Evolutionary conservation across 1,139 yeast species (phyloP).

Genomic region (Meyerozyma smithsonii): DNA sequence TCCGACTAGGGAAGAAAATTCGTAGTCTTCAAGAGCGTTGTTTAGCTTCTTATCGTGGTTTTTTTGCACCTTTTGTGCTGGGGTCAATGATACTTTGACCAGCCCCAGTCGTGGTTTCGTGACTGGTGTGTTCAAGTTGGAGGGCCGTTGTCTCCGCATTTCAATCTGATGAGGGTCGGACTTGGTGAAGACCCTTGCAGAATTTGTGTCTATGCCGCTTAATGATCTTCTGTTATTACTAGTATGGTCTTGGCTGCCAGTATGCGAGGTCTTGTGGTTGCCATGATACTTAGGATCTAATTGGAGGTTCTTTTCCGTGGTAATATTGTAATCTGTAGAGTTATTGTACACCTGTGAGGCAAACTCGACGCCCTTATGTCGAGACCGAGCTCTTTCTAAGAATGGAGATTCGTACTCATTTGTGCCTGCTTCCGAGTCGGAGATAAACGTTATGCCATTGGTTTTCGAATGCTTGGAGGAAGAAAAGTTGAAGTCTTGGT

Average conservation of each 20-base stretch:
- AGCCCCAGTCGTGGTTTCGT: constrained; percentile 26
- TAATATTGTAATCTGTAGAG: background rate
- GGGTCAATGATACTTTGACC: constrained; percentile 46
- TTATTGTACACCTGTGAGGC: background rate
- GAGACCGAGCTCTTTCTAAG: constrained; percentile 20
- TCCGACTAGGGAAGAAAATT: constrained; percentile 61
- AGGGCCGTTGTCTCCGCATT: background rate
- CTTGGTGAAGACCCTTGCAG: background rate
- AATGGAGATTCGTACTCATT: constrained; percentile 19
- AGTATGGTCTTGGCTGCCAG: constrained; percentile 6
- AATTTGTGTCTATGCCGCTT: background rate
- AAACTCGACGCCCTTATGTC: constrained; percentile 5
- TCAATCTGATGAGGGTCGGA: constrained; percentile 12
- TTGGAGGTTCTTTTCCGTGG: background rate
- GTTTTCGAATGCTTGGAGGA: constrained; percentile 35
- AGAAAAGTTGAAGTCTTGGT: constrained; percentile 26
- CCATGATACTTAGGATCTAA: no score
- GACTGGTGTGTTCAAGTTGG: constrained; percentile 2
- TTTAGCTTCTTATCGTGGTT: constrained; percentile 32
- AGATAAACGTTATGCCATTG: constrained; percentile 20
- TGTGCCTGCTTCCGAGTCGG: constrained; percentile 5
- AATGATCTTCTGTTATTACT: constrained; percentile 2
- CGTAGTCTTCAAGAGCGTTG: constrained; percentile 50
- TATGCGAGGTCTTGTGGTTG: no score
- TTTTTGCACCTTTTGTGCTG: constrained; percentile 49